Conservation (phyloP, 2,329 filamentous ascomycete species). For the Grosmannia penicillata region DNA sequence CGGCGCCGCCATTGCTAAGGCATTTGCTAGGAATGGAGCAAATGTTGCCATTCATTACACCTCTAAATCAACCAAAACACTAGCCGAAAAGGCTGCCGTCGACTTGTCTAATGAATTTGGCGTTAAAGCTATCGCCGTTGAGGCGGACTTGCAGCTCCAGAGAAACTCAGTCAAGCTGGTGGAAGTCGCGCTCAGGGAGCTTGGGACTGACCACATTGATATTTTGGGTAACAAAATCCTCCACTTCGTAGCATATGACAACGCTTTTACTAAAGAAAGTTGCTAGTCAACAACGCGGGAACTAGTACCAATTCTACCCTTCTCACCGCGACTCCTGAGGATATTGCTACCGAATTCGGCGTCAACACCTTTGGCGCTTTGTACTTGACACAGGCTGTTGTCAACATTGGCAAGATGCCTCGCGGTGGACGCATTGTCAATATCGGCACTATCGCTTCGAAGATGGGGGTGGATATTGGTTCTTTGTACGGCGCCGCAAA, state of each 20-base stretch:
- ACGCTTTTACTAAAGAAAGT: neutral
- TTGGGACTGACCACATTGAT: conserved; percentile 22
- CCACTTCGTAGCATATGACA: no score
- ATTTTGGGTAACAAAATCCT: conserved; percentile 28
- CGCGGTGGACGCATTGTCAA: conserved; percentile 20
- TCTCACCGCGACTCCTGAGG: conserved; percentile 11
- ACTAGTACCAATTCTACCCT: conserved; percentile 10
- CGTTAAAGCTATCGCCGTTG: conserved; percentile 16
- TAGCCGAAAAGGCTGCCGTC: conserved; percentile 17
- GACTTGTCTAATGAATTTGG: conserved; percentile 13
- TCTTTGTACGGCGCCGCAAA: conserved; percentile 18
- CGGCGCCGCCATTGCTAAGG: conserved; percentile 24
- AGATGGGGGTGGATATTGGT: conserved; percentile 7
- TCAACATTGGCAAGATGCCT: conserved; percentile 19
- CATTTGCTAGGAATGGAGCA: conserved; percentile 25
- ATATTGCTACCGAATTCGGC: conserved; percentile 16
- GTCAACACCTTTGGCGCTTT: conserved; percentile 21
- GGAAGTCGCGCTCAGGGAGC: conserved; percentile 18
- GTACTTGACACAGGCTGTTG: conserved; percentile 19
- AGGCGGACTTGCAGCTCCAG: conserved; percentile 17
- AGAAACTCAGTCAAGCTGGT: conserved; percentile 20
- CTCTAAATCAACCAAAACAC: conserved; percentile 16
- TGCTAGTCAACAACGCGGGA: conserved; percentile 24
- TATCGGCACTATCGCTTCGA: conserved; percentile 15
- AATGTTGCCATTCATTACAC: conserved; percentile 24